Evolutionary conservation across 2,329 filamentous ascomycete genomes (phyloP).

Genomic region (Phoma herbarum): DNA sequence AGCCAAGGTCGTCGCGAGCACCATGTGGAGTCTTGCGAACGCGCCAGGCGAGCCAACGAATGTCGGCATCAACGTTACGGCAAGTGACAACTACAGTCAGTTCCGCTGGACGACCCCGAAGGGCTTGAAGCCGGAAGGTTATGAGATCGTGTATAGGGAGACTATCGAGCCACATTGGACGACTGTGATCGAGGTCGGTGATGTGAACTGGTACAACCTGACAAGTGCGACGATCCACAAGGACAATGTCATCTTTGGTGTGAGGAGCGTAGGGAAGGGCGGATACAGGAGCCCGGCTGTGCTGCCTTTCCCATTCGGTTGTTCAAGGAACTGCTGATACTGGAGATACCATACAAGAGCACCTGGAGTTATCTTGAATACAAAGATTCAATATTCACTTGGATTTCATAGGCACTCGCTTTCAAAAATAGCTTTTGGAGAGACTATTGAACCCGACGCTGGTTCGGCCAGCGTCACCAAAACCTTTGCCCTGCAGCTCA

Average conservation of each 20-base stretch:
- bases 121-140: constrained; percentile 54
- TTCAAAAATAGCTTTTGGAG: too few species aligned
- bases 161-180: constrained; percentile 61
- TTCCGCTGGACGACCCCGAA: constrained; percentile 57
- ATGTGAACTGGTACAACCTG: constrained; percentile 48
- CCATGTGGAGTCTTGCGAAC: constrained; percentile 62
- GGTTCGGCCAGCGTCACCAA: too few species aligned
- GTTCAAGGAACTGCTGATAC: constrained; percentile 25
- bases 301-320: constrained; percentile 49
- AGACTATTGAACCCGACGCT: too few species aligned
- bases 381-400: not conserved
- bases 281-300: constrained; percentile 59
- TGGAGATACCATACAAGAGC: not conserved
- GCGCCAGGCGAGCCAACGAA: constrained; percentile 59
- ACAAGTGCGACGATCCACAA: constrained; percentile 60
- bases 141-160: constrained; percentile 64
- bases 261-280: constrained; percentile 58
- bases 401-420: too few species aligned
- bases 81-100: constrained; percentile 57
- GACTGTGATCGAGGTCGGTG: constrained; percentile 57
- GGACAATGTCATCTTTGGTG: constrained; percentile 64
- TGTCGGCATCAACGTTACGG: constrained; percentile 56
- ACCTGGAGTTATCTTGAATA: not conserved
- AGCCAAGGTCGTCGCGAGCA: constrained; percentile 61
- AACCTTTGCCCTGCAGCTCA: too few species aligned